A percentile compares a stretch with the other conserved stretches of the same genome.
phyloP scores from a whole-genome alignment of 2,329 filamentous ascomycete species.

The Apiospora koreana region DNA sequence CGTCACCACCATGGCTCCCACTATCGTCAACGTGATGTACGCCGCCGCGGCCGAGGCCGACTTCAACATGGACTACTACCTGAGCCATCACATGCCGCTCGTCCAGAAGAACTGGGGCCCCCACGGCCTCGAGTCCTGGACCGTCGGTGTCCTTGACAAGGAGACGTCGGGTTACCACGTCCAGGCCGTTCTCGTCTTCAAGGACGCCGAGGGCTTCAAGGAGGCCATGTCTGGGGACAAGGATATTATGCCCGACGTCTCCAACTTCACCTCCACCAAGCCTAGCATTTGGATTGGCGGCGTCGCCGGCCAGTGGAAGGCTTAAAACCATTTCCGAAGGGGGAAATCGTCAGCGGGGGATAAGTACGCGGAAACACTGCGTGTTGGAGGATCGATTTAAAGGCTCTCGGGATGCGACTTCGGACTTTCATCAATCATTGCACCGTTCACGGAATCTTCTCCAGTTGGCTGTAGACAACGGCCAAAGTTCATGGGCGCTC shows the following conservation, averaged over 20 bases:
- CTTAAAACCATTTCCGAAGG: background rate
- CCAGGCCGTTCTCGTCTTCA: constrained; percentile 33
- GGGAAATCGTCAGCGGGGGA: background rate
- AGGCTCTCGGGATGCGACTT: too few species aligned
- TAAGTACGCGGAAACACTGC: constrained; percentile 22
- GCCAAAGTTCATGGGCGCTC: background rate
- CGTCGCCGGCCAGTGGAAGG: background rate
- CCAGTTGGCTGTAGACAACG: too few species aligned
- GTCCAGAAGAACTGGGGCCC: constrained; percentile 39
- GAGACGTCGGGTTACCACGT: constrained; percentile 26
- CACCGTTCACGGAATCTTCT: too few species aligned
- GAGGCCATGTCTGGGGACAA: constrained; percentile 12
- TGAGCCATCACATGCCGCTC: constrained; percentile 47
- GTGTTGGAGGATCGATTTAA: too few species aligned
- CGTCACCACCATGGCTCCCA: constrained; percentile 19
- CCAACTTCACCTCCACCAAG: constrained; percentile 31
- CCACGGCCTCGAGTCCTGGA: constrained; percentile 41
- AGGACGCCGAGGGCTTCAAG: constrained; percentile 25
- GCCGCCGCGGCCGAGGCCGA: constrained; percentile 38
- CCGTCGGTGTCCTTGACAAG: constrained; percentile 30
- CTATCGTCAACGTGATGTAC: constrained; percentile 38
- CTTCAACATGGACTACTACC: constrained; percentile 53
- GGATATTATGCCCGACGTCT: constrained; percentile 26
- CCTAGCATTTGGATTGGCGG: constrained; percentile 19
- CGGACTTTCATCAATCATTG: too few species aligned